Evolutionary conservation across 345 rosid species (phyloP), one percentile per base, ranked within the genome.

Genomic region (Carallia pectinifolia): DNA sequence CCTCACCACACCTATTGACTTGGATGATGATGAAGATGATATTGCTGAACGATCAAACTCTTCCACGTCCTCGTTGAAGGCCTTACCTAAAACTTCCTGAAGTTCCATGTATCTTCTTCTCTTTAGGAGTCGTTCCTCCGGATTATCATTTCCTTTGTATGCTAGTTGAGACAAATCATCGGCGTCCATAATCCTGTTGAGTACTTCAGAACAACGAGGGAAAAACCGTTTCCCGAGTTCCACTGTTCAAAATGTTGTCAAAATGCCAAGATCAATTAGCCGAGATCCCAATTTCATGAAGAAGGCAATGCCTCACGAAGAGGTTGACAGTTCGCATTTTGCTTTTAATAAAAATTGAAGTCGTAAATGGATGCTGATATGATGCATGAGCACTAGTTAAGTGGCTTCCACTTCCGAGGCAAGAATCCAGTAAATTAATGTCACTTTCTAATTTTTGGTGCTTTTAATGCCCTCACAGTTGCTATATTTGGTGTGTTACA

Each of bases 191-290:
- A 93, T 89, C 77, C 82, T 85, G 81, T 87, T 85, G 1, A 93
- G 82, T 38, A 86, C 87, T 4, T 73, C 81, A 0, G 92, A 93
- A 76, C 97, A 93, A 4, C 89, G 86, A 34, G 90, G 97, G 73
- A 91, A 91, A 66, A 83, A 93, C 38, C 85, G 81, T 72, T 85
- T 86, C 38, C 94, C 98, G 0, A 93, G 88, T 66, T 85, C 89
- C 76, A 89, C 97, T 93, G 81, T 71, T 64, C 59, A 38, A 9
- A 68, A 12, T 4, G 50, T 44, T 9, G 12, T 27, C 31, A 9
- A 56, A 56, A 56, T 4, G 60, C 60, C 60, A 10, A 1, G 12
- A 15, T 56, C 34, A 27, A 56, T 56, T 3, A 56, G 6, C 60
- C 4, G 34, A 27, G 60, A 30, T 56, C 34, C 50, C 15, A 76